These are phyloP conservation scores for Pseudocercospora fuligena DNA, from an alignment of 2,329 filamentous ascomycete genomes.

Conservation along the genomic window DNA sequence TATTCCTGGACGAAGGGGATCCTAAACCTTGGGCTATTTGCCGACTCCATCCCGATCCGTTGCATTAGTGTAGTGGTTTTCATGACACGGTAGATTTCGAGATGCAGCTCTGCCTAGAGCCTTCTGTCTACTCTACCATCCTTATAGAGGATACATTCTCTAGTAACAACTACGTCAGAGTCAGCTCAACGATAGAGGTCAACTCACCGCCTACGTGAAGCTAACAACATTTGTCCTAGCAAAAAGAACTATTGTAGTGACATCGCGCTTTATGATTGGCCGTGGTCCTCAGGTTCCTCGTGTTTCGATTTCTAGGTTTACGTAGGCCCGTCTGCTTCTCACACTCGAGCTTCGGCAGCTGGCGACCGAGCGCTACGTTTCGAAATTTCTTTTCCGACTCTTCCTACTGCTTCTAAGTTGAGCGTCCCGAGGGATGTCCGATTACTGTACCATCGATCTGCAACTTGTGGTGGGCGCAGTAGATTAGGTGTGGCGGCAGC, in stretches of 20 bases:
- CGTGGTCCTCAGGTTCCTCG: not conserved
- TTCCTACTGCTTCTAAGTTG: not conserved
- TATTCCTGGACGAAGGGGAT: not conserved
- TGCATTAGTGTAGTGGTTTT: conserved; percentile 12
- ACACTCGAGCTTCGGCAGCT: conserved; percentile 4
- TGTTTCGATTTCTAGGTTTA: conserved; percentile 10
- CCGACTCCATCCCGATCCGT: not conserved
- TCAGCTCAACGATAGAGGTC: not conserved
- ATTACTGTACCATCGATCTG: not conserved
- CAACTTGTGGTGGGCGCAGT: not conserved
- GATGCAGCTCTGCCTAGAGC: not conserved
- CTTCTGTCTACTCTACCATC: not conserved
- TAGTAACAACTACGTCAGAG: not conserved
- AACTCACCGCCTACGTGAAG: conserved; percentile 12
- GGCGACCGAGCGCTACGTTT: conserved; percentile 1
- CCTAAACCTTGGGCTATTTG: not conserved
- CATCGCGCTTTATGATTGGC: conserved; percentile 1
- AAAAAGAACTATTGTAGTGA: not conserved
- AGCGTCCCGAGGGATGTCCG: conserved; percentile 16
- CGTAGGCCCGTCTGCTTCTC: not conserved
- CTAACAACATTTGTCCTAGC: not conserved
- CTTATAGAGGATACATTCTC: not conserved
- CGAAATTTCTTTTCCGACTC: not conserved
- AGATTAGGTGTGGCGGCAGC: conserved; percentile 16
- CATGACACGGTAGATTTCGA: not conserved